A percentile compares a stretch with the other conserved stretches of the same genome.
These are phyloP conservation scores for Dothiorella sarmentorum DNA, from an alignment of 2,329 filamentous ascomycete species.

Conservation along the genomic window DNA sequence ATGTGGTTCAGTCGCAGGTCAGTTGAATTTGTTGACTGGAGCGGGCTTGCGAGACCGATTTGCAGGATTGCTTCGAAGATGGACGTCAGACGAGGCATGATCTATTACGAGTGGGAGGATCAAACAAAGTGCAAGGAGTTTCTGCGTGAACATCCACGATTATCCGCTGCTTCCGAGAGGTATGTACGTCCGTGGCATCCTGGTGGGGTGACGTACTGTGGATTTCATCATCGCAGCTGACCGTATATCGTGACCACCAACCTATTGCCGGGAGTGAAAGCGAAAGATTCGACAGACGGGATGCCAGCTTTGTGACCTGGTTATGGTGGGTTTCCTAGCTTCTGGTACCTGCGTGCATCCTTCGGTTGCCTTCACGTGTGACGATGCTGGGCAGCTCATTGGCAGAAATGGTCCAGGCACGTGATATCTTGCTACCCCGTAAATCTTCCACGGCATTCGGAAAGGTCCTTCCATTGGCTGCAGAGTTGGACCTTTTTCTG, in stretches of 20 bases:
- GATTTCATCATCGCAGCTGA: constrained; percentile 2
- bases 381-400: background rate
- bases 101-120: background rate
- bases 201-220: constrained; percentile 3
- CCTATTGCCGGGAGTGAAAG: background rate
- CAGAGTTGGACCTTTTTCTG: too few species aligned
- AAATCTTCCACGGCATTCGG: background rate
- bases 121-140: background rate
- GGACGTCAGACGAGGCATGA: constrained; percentile 3
- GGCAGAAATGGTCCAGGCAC: background rate
- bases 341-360: background rate
- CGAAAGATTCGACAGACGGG: background rate
- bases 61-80: background rate
- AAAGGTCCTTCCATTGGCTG: background rate
- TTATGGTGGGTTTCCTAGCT: background rate
- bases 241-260: background rate
- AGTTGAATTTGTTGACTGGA: background rate
- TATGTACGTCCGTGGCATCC: background rate
- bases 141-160: background rate
- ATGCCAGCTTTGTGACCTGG: background rate
- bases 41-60: background rate
- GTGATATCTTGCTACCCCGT: background rate
- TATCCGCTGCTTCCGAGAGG: background rate
- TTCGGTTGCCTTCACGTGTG: background rate
- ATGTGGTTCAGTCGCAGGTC: constrained; percentile 50